A percentile compares a stretch with the other conserved stretches of the same genome.
These are phyloP conservation scores for Thielaviopsis punctulata DNA, from an alignment of 2,329 filamentous ascomycete species.

Conservation along the genomic window DNA sequence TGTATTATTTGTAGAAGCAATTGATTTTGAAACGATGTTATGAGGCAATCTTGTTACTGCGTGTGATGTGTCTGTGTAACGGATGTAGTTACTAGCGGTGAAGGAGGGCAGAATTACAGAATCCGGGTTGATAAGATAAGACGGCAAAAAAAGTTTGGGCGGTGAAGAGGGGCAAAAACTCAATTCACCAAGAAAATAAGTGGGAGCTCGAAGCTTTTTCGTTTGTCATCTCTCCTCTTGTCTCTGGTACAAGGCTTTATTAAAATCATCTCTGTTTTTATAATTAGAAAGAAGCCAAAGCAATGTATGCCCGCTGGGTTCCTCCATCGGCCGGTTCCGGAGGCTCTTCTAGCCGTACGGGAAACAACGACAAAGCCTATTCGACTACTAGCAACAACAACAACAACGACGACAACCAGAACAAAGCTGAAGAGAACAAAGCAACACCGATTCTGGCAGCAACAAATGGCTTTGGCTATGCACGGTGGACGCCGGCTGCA, in stretches of 20 bases:
- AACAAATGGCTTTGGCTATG: conserved; percentile 12
- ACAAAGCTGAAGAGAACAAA: neutral
- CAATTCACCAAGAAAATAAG: neutral
- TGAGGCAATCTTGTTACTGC: too few species aligned
- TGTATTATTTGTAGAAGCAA: too few species aligned
- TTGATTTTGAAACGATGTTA: too few species aligned
- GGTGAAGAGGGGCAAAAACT: neutral
- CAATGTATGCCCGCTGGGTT: conserved; percentile 11
- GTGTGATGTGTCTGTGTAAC: too few species aligned
- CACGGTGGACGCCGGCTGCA: conserved; percentile 9
- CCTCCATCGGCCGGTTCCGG: conserved; percentile 3
- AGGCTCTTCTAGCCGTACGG: neutral
- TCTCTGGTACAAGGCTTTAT: neutral
- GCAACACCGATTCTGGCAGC: neutral
- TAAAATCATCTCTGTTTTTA: neutral
- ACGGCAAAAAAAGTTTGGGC: neutral
- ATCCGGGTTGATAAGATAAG: neutral
- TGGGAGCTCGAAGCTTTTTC: neutral
- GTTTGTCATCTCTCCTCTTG: neutral
- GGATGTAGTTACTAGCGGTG: neutral
- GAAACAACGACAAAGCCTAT: neutral
- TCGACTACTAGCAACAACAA: neutral
- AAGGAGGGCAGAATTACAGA: neutral
- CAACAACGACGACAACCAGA: neutral
- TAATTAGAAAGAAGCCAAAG: neutral